Evolutionary conservation across 1,139 yeast species (phyloP), one percentile per base, ranked within the genome.

Genomic region (Saccharomycopsis hybrid): DNA sequence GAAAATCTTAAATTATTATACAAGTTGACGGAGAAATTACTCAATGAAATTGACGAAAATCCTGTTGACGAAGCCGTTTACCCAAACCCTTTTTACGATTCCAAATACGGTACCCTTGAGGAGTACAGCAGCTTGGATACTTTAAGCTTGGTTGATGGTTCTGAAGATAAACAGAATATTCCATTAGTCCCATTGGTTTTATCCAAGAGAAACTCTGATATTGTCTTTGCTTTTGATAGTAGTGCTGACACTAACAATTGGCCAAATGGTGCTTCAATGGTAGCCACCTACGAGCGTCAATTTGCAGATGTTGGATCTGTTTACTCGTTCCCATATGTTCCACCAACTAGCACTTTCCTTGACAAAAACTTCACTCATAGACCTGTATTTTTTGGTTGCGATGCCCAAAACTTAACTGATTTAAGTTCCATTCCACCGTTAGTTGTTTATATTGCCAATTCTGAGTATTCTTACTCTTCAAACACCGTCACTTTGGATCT

Each of bases 161-260:
- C 96, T 57, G 90, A 84, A 65, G 96, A 86, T 66, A 66, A 64
- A 11, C 92, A 88, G 63, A 85, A 84, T 58, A 73, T 89, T 32
- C 97, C 97, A 7, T 68, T 87, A 44, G 72, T 76, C 54, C 96
- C 97, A 27, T 71, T 88, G 58, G 65, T 88, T 45, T 92, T 84
- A 65, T 76, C 78, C 8, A 75, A 74, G 44, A 77, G 97, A 62
- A 70, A 72, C n/a, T 72, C 88, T 27, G 97, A 89, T 62, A 78
- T 85, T 9, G 74, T 89, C 32, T 78, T 90, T 65, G 80, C 80
- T 0, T 78, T 68, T 59, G 85, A 79, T 56, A 78, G 77, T 60
- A 76, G 82, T 1, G 90, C 86, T 43, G 95, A 88, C 59, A 66
- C 68, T n/a, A 65, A 71, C 43, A 67, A 64, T 54, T 86, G 92